Evolutionary conservation across 768 basidiomycete genomes (phyloP).

Genomic region (Boletus eberwhitei): DNA sequence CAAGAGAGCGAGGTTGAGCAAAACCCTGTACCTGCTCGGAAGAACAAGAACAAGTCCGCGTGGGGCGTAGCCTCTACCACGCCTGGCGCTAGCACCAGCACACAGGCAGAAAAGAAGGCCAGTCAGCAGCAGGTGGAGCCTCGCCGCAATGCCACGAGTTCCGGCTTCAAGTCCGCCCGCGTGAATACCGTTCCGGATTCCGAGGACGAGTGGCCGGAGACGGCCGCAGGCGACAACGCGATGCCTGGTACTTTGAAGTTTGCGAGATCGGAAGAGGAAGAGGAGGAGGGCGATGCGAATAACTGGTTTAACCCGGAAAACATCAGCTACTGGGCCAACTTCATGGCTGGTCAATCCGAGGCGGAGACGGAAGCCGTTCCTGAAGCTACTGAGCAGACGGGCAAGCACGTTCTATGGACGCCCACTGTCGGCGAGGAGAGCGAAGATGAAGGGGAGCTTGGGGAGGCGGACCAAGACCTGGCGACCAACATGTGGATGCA

Average conservation of each 20-base stretch:
- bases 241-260: slow-evolving; percentile 9
- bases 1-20: slow-evolving; percentile 15
- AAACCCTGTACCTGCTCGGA: neutral
- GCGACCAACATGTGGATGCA: slow-evolving; percentile 29
- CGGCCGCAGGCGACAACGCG: neutral
- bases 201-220: slow-evolving; percentile 8
- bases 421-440: slow-evolving; percentile 17
- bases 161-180: slow-evolving; percentile 10
- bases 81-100: neutral
- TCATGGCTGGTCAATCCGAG: slow-evolving; percentile 21
- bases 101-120: slow-evolving; percentile 15
- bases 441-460: slow-evolving; percentile 23
- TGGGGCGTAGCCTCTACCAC: slow-evolving; percentile 10
- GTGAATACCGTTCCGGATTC: slow-evolving; percentile 15
- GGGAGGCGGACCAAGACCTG: slow-evolving; percentile 13
- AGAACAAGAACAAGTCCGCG: slow-evolving; percentile 18
- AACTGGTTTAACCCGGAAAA: slow-evolving; percentile 26
- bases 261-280: slow-evolving; percentile 4
- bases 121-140: slow-evolving; percentile 7
- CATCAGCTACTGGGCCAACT: slow-evolving; percentile 28
- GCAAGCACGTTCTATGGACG: slow-evolving; percentile 27
- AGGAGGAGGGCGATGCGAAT: slow-evolving; percentile 20
- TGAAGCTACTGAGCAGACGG: slow-evolving; percentile 2
- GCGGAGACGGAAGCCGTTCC: slow-evolving; percentile 1
- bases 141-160: slow-evolving; percentile 3